phyloP scores from a whole-genome alignment of 108 stramenopile genomes.

The Cyclotella baltica region DNA sequence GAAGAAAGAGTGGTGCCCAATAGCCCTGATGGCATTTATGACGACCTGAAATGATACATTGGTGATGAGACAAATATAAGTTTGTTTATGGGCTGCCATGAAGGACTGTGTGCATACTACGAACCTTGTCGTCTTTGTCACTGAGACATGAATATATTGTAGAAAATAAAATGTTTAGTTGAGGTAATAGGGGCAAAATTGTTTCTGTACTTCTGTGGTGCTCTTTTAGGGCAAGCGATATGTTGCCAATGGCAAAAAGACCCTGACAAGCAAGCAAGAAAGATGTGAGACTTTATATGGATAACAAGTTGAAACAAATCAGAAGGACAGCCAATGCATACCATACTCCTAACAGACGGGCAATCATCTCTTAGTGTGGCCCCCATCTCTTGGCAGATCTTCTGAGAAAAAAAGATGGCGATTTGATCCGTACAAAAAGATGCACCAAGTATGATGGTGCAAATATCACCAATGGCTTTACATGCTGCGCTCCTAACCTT shows the following conservation, averaged over 20 bases:
- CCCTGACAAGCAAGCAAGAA: conserved; percentile 41
- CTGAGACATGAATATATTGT: conserved; percentile 31
- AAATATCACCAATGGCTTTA: conserved; percentile 72
- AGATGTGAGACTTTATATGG: too few species aligned
- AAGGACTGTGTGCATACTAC: not conserved
- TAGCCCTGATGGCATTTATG: conserved; percentile 71
- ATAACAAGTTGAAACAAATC: not conserved
- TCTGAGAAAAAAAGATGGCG: conserved; percentile 25
- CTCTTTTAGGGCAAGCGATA: conserved; percentile 54
- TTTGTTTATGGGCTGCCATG: not conserved
- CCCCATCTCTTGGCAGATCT: conserved; percentile 52
- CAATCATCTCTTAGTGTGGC: conserved; percentile 50
- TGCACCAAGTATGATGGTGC: conserved; percentile 28
- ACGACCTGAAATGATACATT: conserved; percentile 47
- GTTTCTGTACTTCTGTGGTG: conserved; percentile 11
- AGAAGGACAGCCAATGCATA: conserved; percentile 11
- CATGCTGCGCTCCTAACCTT: conserved; percentile 63
- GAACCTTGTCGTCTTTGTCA: conserved; percentile 71
- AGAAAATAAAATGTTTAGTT: conserved; percentile 25
- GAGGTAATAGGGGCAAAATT: conserved; percentile 9
- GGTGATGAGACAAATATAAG: not conserved
- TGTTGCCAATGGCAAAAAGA: conserved; percentile 76
- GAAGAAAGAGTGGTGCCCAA: conserved; percentile 63
- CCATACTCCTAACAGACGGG: conserved; percentile 67
- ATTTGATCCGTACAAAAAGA: conserved; percentile 8